phyloP scores from a whole-genome alignment of 2,329 filamentous ascomycete genomes.

The Alternaria atra region DNA sequence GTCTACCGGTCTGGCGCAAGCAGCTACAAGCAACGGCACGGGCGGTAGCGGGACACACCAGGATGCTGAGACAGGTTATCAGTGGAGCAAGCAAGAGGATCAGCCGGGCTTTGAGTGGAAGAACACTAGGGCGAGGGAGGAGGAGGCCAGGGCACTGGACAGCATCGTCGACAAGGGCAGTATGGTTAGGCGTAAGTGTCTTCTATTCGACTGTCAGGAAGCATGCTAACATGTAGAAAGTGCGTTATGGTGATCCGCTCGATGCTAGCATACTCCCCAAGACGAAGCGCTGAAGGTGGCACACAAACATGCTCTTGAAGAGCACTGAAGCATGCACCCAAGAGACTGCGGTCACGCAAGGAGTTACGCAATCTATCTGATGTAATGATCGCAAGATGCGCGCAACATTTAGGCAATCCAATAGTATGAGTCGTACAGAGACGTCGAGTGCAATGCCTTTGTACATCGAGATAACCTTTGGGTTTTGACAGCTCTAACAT shows the following conservation, averaged over 20 bases:
- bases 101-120: slow-evolving; percentile 52
- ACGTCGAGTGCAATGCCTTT: not conserved
- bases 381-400: not conserved
- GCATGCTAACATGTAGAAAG: slow-evolving; percentile 30
- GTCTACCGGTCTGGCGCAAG: slow-evolving; percentile 23
- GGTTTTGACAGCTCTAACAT: slow-evolving; percentile 1
- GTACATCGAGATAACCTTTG: not conserved
- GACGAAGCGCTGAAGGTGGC: slow-evolving; percentile 34
- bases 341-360: not conserved
- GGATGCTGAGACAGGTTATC: slow-evolving; percentile 46
- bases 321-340: not conserved
- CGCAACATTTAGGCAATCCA: not conserved
- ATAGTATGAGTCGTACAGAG: not conserved
- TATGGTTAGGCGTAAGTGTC: slow-evolving; percentile 46
- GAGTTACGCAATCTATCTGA: not conserved
- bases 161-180: slow-evolving; percentile 44
- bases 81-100: slow-evolving; percentile 49
- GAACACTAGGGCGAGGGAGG: slow-evolving; percentile 49
- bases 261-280: slow-evolving; percentile 41
- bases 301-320: not conserved
- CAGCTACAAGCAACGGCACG: slow-evolving; percentile 17
- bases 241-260: slow-evolving; percentile 49
- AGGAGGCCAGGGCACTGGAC: slow-evolving; percentile 47
- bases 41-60: slow-evolving; percentile 19
- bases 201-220: not conserved